Base-by-base conservation (phyloP, 116 monocot genomes). In the Thalassia testudinum region DNA sequence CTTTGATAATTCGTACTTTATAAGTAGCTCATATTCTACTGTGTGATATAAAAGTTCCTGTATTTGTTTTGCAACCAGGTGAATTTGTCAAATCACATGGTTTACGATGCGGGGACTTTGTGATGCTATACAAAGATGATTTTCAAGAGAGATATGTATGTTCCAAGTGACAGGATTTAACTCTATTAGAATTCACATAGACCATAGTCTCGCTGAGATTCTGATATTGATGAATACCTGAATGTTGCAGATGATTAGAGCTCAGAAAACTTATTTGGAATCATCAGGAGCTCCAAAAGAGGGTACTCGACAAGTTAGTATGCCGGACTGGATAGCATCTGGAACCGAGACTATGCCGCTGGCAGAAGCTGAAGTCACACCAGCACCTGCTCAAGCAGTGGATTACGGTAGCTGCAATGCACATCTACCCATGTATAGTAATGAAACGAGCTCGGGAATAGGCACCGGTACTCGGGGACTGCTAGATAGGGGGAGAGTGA, bases 71-170 rank as follows among this genome's bases (percentile, higher is more conserved):
- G 24, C 52, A 42, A 5, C 52, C 65, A 92, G 91, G 86, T 21
- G 58, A 86, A 13, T 86, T 78, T 70, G 74, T 92, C 6, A 80
- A 66, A 59, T 52, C 37, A 30, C 92, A 92, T 62, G 59, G 65
- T 17, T 74, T 92, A 57, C 75, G 27, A 43, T 64, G 67, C n/a
- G 92, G 92, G 14, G 92, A 92, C 48, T 75, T 62, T 45, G 63
- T 92, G 63, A 71, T 92, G 77, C 62, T 92, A 6, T 92, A 83
- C 79, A 82, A 67, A 54, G 86, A 92, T 61, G 83, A 92, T 48
- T 54, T 23, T 27, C 76, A 59, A 29, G 70, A 86, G 42, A 66
- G 70, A 75, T 83, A 75, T 63, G 92, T 86, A 86, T 27, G 27
- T 5, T n/a, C 24, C 21, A 14, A 3, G 21, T 15, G 22, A 0